A percentile compares a stretch with the other conserved stretches of the same genome.
These are phyloP conservation scores for Tetrastigma voinierianum DNA, from an alignment of 164 flowering plant species.

Conservation along the genomic window DNA sequence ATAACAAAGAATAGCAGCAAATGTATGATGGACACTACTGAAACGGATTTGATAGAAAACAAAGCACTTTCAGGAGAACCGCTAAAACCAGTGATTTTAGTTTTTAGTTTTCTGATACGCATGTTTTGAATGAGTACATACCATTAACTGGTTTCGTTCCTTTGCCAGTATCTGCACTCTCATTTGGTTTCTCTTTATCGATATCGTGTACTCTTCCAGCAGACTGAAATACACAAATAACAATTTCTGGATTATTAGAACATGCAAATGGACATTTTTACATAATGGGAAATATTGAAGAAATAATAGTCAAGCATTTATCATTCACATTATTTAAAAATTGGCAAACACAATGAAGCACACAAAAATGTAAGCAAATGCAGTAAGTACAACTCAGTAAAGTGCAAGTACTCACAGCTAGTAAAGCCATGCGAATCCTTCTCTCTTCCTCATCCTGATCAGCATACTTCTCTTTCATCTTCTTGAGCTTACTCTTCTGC, in stretches of 20 bases:
- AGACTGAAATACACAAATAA: conserved; percentile 45
- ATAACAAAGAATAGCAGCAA: too few relatives aligned
- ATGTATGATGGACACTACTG: too few relatives aligned
- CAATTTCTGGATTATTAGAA: neutral
- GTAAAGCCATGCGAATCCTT: conserved; percentile 77
- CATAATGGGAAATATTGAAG: neutral
- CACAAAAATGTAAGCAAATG: too few relatives aligned
- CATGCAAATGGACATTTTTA: neutral
- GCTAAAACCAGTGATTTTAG: too few relatives aligned
- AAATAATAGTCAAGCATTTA: too few relatives aligned
- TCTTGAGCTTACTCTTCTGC: conserved; percentile 84
- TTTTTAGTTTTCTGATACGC: too few relatives aligned
- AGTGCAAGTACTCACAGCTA: conserved; percentile 65
- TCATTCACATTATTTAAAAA: too few relatives aligned
- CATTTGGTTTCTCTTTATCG: conserved; percentile 34
- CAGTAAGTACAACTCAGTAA: neutral
- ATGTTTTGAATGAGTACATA: conserved; percentile 19
- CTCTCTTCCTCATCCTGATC: conserved; percentile 98
- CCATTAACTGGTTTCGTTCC: conserved; percentile 39
- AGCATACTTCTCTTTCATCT: conserved; percentile 90
- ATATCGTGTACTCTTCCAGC: conserved; percentile 59
- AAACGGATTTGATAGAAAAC: too few relatives aligned
- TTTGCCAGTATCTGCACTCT: conserved; percentile 15
- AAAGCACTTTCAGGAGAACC: too few relatives aligned
- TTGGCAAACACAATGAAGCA: too few relatives aligned